phyloP scores from a whole-genome alignment of 148 eudicot species.

The Rhododendron williamsianum region DNA sequence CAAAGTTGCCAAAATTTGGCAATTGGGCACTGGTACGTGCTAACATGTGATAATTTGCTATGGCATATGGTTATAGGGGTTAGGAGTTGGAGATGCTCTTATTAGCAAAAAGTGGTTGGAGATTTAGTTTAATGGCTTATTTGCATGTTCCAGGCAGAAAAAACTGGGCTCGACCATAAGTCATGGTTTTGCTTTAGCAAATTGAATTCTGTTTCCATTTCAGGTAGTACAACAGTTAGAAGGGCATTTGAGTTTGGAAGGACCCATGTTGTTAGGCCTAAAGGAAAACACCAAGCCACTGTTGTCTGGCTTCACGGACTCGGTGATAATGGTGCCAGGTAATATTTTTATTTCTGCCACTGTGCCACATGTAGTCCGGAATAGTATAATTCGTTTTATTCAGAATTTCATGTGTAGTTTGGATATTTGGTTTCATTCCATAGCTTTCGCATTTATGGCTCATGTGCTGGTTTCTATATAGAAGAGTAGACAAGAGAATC shows the following conservation, averaged over 20 bases:
- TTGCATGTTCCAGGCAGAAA: neutral
- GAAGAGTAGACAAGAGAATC: neutral
- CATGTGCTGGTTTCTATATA: too few species aligned
- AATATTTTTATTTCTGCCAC: neutral
- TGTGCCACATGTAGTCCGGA: neutral
- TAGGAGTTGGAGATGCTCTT: neutral
- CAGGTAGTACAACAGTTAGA: slow-evolving; percentile 60
- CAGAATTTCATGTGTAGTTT: neutral
- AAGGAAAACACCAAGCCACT: slow-evolving; percentile 94
- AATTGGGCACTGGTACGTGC: neutral
- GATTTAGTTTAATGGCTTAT: neutral
- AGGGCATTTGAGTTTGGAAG: slow-evolving; percentile 78
- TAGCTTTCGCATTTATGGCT: neutral
- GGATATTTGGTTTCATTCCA: neutral
- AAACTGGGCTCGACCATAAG: neutral
- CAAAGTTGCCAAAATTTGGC: neutral
- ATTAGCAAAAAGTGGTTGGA: neutral
- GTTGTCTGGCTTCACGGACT: slow-evolving; percentile 96
- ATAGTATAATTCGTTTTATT: neutral
- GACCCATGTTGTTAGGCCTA: slow-evolving; percentile 82
- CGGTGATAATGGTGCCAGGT: slow-evolving; percentile 95
- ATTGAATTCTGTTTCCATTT: slow-evolving; percentile 14
- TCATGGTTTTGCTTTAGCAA: slow-evolving; percentile 10
- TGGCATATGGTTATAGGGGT: neutral
- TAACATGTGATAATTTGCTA: neutral